These are phyloP conservation scores for Trypanosoma brucei DNA, from an alignment of 208 protist genomes.

Conservation along the genomic window DNA sequence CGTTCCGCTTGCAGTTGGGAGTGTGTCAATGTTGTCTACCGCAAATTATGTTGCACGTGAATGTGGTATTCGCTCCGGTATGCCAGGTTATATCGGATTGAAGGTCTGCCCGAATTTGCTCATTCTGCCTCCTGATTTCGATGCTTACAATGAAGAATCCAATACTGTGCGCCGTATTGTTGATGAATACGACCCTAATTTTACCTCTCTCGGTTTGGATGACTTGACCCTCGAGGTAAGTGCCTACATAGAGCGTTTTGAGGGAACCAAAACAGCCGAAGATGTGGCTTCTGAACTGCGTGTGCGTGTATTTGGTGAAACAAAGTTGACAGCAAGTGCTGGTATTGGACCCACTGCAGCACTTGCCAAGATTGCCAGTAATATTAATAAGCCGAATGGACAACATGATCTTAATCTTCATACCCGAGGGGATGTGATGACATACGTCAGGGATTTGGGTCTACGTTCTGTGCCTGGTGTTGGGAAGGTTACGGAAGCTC, in stretches of 20 bases:
- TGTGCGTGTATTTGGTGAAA: conserved; percentile 71
- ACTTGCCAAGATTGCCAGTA: conserved; percentile 90
- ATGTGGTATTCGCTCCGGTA: conserved; percentile 94
- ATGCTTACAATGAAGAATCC: conserved; percentile 66
- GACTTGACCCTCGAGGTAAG: too few species aligned
- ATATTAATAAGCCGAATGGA: conserved; percentile 94
- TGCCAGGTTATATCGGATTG: conserved; percentile 93
- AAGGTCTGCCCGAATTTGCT: conserved; percentile 87
- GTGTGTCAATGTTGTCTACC: conserved; percentile 91
- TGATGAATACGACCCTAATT: conserved; percentile 81
- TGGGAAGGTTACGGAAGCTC: conserved; percentile 66
- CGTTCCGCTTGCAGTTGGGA: conserved; percentile 53
- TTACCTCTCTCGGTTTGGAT: too few species aligned
- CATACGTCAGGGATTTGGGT: conserved; percentile 66
- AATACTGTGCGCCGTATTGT: conserved; percentile 71
- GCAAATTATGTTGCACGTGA: conserved; percentile 94
- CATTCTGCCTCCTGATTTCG: conserved; percentile 84
- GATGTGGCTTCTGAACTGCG: conserved; percentile 72
- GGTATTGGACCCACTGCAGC: conserved; percentile 82
- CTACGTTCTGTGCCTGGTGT: conserved; percentile 84
- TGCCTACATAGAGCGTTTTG: conserved; percentile 50
- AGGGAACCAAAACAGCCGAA: conserved; percentile 34
- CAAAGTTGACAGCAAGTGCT: conserved; percentile 77
- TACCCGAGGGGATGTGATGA: conserved; percentile 68
- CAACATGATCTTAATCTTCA: conserved; percentile 85